Percentiles rank a stretch among this genome's conserved stretches.
phyloP scores from a whole-genome alignment of 1,284 basidiomycete species.

The Boletus sp. region DNA sequence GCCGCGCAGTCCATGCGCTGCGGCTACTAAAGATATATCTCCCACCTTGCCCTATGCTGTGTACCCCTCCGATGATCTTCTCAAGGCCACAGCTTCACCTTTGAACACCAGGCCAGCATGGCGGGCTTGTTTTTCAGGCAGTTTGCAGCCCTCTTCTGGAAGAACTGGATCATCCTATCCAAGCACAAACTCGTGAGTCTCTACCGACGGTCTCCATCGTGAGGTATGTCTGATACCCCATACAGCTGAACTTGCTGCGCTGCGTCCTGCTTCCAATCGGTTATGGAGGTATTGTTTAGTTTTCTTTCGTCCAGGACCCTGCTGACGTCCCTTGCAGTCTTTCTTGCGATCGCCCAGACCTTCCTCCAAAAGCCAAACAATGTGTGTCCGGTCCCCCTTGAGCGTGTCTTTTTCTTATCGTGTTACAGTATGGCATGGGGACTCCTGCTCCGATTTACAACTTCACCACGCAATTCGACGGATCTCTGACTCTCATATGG shows the following conservation, averaged over 20 bases:
- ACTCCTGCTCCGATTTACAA: slow-evolving; percentile 47
- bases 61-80: background rate
- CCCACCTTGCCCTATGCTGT: slow-evolving; percentile 4
- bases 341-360: slow-evolving; percentile 60
- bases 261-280: slow-evolving; percentile 67
- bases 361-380: slow-evolving; percentile 50
- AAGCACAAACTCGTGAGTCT: slow-evolving; percentile 60
- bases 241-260: slow-evolving; percentile 59
- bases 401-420: slow-evolving; percentile 5
- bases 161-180: slow-evolving; percentile 71
- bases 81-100: background rate
- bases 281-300: slow-evolving; percentile 42
- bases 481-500: slow-evolving; percentile 57
- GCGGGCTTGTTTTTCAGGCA: slow-evolving; percentile 52
- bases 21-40: slow-evolving; percentile 4
- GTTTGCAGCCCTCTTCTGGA: slow-evolving; percentile 59
- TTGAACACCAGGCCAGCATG: slow-evolving; percentile 5
- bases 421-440: slow-evolving; percentile 62
- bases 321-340: slow-evolving; percentile 34
- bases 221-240: slow-evolving; percentile 13
- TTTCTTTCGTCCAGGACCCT: background rate
- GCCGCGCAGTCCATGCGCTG: background rate
- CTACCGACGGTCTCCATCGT: background rate
- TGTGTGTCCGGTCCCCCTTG: slow-evolving; percentile 16
- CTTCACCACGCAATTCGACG: slow-evolving; percentile 49